These are phyloP conservation scores for barley (Hordeum vulgare) DNA, from an alignment of 176 grass and related monocot species.

Conservation along the genomic window DNA sequence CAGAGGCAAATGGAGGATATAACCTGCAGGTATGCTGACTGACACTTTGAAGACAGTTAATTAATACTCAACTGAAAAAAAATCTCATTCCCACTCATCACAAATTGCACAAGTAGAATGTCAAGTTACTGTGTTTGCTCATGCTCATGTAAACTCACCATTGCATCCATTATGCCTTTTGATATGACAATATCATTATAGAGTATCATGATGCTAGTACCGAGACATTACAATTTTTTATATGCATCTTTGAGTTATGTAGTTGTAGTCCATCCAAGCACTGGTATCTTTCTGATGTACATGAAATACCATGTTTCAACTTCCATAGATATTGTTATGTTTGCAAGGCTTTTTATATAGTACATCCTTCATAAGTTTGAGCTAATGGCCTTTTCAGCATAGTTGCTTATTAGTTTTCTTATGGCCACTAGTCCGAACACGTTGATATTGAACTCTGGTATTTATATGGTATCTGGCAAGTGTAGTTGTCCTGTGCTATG, in stretches of 20 bases:
- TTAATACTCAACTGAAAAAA: neutral
- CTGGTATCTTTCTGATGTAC: neutral
- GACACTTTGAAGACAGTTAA: slow-evolving; percentile 8
- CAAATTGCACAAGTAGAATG: slow-evolving; percentile 17
- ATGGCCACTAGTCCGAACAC: neutral
- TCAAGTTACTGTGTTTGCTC: neutral
- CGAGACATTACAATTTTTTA: neutral
- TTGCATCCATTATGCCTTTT: neutral
- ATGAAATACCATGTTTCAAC: neutral
- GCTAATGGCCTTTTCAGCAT: neutral
- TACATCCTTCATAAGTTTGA: neutral
- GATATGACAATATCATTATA: neutral
- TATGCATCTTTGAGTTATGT: slow-evolving; percentile 6
- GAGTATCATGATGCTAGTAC: neutral
- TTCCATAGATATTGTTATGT: neutral
- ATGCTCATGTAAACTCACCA: neutral
- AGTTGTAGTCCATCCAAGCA: neutral
- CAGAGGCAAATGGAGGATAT: slow-evolving; percentile 59
- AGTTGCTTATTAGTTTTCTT: neutral
- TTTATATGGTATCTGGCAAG: slow-evolving; percentile 2
- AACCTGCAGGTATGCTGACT: slow-evolving; percentile 56
- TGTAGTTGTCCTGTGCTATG: neutral
- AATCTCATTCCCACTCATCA: slow-evolving; percentile 12
- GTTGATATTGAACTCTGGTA: neutral
- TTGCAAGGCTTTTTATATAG: neutral